These are phyloP conservation scores for Nicotiana sylvestris DNA, from an alignment of 257 asterid species.

Conservation along the genomic window DNA sequence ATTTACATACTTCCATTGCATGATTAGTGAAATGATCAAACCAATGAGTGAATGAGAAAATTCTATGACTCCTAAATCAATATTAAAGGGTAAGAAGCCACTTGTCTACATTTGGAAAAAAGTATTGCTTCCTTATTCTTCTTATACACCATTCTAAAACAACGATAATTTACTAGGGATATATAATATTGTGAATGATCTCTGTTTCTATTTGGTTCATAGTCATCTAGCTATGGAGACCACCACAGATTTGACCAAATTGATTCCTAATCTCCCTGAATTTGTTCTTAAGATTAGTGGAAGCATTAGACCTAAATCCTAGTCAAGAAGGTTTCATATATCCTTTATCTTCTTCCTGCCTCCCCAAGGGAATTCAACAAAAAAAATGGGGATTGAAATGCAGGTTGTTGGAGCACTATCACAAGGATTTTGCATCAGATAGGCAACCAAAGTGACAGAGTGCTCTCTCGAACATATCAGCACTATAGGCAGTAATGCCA, in stretches of 20 bases:
- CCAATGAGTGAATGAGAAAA: neutral
- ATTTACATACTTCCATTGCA: neutral
- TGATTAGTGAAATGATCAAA: neutral
- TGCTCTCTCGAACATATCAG: too few relatives aligned
- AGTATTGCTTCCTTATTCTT: neutral
- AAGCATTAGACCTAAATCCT: neutral
- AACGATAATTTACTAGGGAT: neutral
- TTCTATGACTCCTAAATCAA: neutral
- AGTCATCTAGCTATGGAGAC: too few relatives aligned
- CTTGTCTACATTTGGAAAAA: neutral
- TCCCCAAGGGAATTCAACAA: neutral
- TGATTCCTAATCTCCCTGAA: too few relatives aligned
- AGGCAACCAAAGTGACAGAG: too few relatives aligned
- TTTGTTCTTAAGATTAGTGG: neutral
- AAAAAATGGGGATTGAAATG: neutral
- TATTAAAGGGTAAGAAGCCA: neutral
- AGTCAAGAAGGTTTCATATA: neutral
- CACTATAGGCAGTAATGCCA: too few relatives aligned
- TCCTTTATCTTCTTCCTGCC: neutral
- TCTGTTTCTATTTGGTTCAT: too few relatives aligned
- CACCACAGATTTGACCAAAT: too few relatives aligned
- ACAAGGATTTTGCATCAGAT: too few relatives aligned
- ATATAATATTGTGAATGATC: too few relatives aligned
- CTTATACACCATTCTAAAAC: neutral
- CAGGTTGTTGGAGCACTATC: neutral